Conservation (phyloP, 164 flowering plant species). For the Nymphaea thermarum region DNA sequence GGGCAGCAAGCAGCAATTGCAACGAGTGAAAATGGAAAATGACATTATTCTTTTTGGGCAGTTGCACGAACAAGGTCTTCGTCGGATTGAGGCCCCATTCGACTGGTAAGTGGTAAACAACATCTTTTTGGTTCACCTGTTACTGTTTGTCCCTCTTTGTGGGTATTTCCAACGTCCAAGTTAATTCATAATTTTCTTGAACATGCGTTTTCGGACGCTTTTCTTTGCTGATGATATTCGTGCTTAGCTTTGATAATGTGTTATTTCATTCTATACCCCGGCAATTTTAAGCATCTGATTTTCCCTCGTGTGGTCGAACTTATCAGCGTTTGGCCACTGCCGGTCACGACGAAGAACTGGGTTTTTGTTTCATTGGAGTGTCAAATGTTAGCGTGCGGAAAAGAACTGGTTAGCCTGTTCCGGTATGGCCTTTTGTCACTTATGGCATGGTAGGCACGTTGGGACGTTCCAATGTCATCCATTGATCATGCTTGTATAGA, state of each 20-base stretch:
- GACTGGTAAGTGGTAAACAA: constrained; percentile 19
- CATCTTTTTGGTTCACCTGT: neutral
- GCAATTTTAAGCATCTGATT: neutral
- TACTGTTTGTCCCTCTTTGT: neutral
- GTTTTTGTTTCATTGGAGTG: no score
- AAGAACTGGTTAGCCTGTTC: no score
- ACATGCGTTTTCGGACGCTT: neutral
- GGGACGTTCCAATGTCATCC: no score
- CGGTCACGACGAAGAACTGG: no score
- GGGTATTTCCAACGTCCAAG: neutral
- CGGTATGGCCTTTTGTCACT: no score
- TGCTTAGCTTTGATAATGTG: neutral
- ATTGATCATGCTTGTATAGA: no score
- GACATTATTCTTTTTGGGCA: constrained; percentile 14
- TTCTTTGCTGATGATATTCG: neutral
- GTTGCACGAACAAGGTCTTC: constrained; percentile 38
- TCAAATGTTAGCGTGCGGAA: no score
- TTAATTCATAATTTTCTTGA: neutral
- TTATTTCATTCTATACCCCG: neutral
- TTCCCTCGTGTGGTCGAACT: no score
- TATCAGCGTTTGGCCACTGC: no score
- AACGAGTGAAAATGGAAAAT: neutral
- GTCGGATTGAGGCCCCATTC: constrained; percentile 51
- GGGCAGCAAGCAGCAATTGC: neutral
- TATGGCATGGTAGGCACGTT: no score